These are phyloP conservation scores for Stentor coeruleus DNA, from an alignment of 73 alveolate species.

Conservation along the genomic window DNA sequence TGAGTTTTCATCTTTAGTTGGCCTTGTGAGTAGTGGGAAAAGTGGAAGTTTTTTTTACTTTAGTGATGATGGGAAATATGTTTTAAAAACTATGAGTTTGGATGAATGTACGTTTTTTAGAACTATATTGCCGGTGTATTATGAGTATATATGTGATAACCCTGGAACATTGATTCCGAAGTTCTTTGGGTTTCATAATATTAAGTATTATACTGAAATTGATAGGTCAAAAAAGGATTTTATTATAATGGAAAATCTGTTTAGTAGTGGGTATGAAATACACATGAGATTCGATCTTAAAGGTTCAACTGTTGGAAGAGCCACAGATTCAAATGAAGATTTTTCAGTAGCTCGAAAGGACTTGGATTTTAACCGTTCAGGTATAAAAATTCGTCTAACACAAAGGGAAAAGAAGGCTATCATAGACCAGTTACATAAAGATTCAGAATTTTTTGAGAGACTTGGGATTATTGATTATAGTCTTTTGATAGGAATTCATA, in stretches of 20 bases:
- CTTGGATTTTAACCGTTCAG: constrained; percentile 63
- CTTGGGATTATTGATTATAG: constrained; percentile 85
- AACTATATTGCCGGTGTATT: constrained; percentile 76
- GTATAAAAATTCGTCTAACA: constrained; percentile 64
- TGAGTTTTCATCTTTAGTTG: constrained; percentile 42
- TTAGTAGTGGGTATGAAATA: constrained; percentile 54
- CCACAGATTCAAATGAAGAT: constrained; percentile 42
- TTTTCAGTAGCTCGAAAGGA: constrained; percentile 90
- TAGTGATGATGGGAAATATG: constrained; percentile 96
- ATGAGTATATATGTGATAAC: constrained; percentile 65
- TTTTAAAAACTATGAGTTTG: constrained; percentile 85
- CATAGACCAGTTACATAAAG: constrained; percentile 71
- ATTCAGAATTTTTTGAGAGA: constrained; percentile 77
- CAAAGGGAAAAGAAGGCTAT: constrained; percentile 51
- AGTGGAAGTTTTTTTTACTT: constrained; percentile 97
- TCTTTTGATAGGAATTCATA: constrained; percentile 87
- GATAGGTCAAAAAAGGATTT: constrained; percentile 31
- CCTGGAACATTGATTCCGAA: constrained; percentile 60
- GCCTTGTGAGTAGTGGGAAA: constrained; percentile 81
- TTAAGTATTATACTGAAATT: neutral
- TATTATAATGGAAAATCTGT: constrained; percentile 69
- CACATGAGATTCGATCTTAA: constrained; percentile 77
- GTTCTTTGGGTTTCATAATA: constrained; percentile 24
- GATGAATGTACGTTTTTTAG: constrained; percentile 84
- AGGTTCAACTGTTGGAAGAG: constrained; percentile 73